phyloP scores from a whole-genome alignment of 768 basidiomycete species.

The button mushroom (Agaricus bisporus) region DNA sequence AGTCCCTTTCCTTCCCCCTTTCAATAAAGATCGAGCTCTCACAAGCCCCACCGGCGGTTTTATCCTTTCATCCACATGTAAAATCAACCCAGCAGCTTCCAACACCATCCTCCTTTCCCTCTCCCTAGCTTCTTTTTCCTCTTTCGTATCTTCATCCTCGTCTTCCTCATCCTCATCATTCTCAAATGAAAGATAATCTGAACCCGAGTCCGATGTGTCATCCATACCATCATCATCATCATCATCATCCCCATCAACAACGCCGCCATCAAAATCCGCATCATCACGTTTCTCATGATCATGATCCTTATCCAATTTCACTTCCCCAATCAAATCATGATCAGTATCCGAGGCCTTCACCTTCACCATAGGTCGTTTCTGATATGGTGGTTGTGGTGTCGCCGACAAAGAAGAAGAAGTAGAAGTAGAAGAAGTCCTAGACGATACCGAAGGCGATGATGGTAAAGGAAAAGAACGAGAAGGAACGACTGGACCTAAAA shows the following conservation, averaged over 20 bases:
- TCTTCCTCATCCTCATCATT: conserved; percentile 34
- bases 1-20: background rate
- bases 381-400: too few relatives aligned
- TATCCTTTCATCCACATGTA: conserved; percentile 54
- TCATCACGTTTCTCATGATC: too few relatives aligned
- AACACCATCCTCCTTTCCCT: conserved; percentile 76
- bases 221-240: too few relatives aligned
- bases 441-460: background rate
- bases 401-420: too few relatives aligned
- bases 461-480: background rate
- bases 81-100: conserved; percentile 82
- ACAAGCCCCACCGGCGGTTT: conserved; percentile 37
- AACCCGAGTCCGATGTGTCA: conserved; percentile 21
- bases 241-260: too few relatives aligned
- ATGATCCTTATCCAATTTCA: too few relatives aligned
- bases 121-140: conserved; percentile 56
- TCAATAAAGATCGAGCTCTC: conserved; percentile 20
- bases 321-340: too few relatives aligned
- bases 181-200: conserved; percentile 30
- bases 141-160: conserved; percentile 36
- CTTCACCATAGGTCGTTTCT: too few relatives aligned
- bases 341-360: too few relatives aligned
- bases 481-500: background rate
- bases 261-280: too few relatives aligned
- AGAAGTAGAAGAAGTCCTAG: background rate